Percentiles rank a stretch among this genome's conserved stretches.
Conservation (phyloP, 495 filamentous ascomycete genomes). For the Annulohypoxylon maeteangense region DNA sequence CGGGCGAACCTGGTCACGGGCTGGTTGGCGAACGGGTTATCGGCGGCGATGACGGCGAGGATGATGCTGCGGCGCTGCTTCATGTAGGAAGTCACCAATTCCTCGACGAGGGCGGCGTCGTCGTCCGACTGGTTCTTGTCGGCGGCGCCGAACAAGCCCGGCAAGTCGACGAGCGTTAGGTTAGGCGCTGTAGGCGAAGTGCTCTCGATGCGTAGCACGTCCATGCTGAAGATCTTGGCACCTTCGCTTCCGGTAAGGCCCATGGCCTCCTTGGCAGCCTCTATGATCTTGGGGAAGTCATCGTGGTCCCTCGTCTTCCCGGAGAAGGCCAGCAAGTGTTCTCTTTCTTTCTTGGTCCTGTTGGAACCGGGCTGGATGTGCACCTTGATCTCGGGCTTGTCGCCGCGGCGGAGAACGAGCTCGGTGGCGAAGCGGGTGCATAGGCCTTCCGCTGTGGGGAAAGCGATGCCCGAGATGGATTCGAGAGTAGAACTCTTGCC, state of each 20-base stretch:
- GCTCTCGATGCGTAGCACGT: conserved; percentile 63
- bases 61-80: conserved; percentile 59
- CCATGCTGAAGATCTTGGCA: conserved; percentile 52
- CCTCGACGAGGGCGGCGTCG: conserved; percentile 55
- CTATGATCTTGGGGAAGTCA: conserved; percentile 55
- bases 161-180: conserved; percentile 67
- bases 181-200: conserved; percentile 61
- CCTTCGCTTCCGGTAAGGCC: conserved; percentile 28
- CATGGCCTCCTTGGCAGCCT: conserved; percentile 60
- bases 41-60: conserved; percentile 62
- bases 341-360: conserved; percentile 46
- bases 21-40: conserved; percentile 62
- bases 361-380: conserved; percentile 52
- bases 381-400: conserved; percentile 45
- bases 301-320: conserved; percentile 46
- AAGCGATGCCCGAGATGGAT: conserved; percentile 70
- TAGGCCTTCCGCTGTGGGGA: conserved; percentile 63
- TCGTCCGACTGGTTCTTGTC: conserved; percentile 54
- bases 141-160: conserved; percentile 61
- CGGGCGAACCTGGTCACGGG: conserved; percentile 57
- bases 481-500: conserved; percentile 76
- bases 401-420: conserved; percentile 62
- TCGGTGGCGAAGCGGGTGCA: conserved; percentile 70
- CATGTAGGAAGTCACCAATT: conserved; percentile 62
- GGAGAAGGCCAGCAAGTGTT: conserved; percentile 47